A percentile compares a stretch with the other conserved stretches of the same genome.
phyloP scores from a whole-genome alignment of 139 green algal species.

The Raphidocelis subcapitata region DNA sequence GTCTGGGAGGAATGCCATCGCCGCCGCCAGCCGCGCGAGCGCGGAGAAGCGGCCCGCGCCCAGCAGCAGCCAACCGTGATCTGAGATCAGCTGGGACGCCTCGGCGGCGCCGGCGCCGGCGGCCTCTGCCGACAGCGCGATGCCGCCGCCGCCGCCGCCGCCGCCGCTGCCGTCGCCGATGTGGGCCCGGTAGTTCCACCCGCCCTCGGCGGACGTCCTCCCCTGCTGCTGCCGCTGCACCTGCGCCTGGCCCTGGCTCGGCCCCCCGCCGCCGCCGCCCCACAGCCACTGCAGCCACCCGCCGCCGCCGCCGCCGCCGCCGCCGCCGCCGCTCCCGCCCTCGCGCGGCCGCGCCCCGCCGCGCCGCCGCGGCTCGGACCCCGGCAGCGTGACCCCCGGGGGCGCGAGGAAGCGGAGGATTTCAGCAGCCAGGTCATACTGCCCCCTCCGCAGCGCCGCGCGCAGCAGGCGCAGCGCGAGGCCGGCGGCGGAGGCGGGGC shows the following conservation, averaged over 20 bases:
- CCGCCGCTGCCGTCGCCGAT: not conserved
- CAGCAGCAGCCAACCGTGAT: slow-evolving; percentile 58
- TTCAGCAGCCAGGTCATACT: slow-evolving; percentile 74
- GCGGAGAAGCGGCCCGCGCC: slow-evolving; percentile 29
- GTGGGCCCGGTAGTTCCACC: not conserved
- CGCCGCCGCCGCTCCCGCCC: not conserved
- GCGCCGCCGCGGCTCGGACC: not conserved
- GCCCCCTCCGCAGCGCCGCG: slow-evolving; percentile 45
- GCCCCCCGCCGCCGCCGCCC: slow-evolving; percentile 8
- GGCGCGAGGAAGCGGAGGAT: slow-evolving; percentile 81
- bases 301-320: not conserved
- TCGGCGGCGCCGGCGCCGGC: slow-evolving; percentile 12
- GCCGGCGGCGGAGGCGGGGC: slow-evolving; percentile 43
- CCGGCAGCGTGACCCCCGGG: slow-evolving; percentile 29
- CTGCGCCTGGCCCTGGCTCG: too few species aligned
- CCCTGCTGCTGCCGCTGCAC: too few species aligned
- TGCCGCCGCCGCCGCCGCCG: not conserved
- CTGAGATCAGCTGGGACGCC: slow-evolving; percentile 44
- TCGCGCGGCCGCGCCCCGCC: not conserved
- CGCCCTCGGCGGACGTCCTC: too few species aligned
- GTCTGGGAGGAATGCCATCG: slow-evolving; percentile 29
- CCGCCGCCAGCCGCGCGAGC: slow-evolving; percentile 31
- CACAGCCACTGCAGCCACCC: slow-evolving; percentile 41
- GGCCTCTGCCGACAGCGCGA: not conserved
- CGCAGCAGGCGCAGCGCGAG: slow-evolving; percentile 68